A percentile compares a stretch with the other conserved stretches of the same genome.
These are phyloP conservation scores for Dichotomopilus funicola DNA, from an alignment of 2,329 filamentous ascomycete genomes.

Conservation along the genomic window DNA sequence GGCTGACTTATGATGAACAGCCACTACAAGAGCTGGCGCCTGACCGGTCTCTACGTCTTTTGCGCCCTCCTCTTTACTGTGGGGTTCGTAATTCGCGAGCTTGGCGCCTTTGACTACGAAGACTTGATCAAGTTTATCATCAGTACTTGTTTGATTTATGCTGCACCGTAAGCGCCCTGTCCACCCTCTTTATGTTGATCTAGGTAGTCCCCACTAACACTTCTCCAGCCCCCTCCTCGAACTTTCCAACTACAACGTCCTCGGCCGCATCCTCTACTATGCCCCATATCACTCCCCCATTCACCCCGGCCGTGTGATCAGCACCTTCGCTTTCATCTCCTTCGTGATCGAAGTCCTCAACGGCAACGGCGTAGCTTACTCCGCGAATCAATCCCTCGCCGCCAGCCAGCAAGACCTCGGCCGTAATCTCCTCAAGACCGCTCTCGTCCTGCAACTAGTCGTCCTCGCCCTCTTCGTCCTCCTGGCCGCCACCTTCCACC, in stretches of 20 bases:
- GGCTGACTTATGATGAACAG: conserved; percentile 11
- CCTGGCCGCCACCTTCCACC: conserved; percentile 45
- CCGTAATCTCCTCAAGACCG: conserved; percentile 42
- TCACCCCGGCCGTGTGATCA: conserved; percentile 33
- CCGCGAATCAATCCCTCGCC: conserved; percentile 39
- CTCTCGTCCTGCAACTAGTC: conserved; percentile 48
- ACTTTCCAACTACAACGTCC: conserved; percentile 50
- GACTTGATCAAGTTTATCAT: conserved; percentile 37
- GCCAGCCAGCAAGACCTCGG: conserved; percentile 35
- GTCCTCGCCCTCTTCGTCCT: conserved; percentile 44
- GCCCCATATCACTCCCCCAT: conserved; percentile 47
- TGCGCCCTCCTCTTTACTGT: conserved; percentile 41
- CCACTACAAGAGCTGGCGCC: conserved; percentile 44
- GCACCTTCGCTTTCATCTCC: conserved; percentile 33
- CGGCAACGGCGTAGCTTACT: conserved; percentile 40
- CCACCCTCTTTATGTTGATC: conserved; percentile 13
- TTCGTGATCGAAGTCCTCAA: conserved; percentile 17
- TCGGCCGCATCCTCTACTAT: conserved; percentile 52
- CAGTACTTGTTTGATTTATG: conserved; percentile 33
- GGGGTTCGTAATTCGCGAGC: conserved; percentile 42
- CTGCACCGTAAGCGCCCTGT: conserved; percentile 26
- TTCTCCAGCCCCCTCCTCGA: conserved; percentile 36
- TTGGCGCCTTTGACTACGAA: conserved; percentile 42
- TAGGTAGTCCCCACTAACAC: neutral
- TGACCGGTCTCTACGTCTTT: conserved; percentile 43